A percentile compares a stretch with the other conserved stretches of the same genome.
Conservation (phyloP, 176 grass and related monocot species). For the Zoysia pacifica region DNA sequence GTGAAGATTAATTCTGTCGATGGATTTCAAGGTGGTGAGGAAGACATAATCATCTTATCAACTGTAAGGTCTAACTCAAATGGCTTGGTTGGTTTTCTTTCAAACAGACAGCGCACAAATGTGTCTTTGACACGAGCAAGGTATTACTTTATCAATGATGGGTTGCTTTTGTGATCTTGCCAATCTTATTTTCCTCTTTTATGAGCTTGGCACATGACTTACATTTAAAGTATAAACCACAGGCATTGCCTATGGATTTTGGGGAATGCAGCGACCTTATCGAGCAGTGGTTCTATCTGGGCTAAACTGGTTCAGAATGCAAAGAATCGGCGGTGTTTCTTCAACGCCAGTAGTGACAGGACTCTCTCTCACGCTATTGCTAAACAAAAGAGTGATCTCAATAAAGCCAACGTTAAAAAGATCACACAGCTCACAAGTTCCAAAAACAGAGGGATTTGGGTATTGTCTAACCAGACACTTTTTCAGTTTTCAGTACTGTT, state of each 20-base stretch:
- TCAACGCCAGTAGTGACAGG: constrained; percentile 50
- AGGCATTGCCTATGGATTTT: constrained; percentile 69
- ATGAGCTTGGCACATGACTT: background rate
- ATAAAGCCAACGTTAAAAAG: constrained; percentile 30
- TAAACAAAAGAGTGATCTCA: constrained; percentile 26
- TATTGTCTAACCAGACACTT: constrained; percentile 27
- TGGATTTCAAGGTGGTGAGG: constrained; percentile 77
- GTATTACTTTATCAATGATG: constrained; percentile 23
- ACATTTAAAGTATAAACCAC: constrained; percentile 26
- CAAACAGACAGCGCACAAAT: constrained; percentile 62
- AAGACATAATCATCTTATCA: constrained; percentile 75
- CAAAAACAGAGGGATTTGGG: constrained; percentile 26
- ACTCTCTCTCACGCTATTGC: constrained; percentile 34
- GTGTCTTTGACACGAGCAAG: constrained; percentile 68
- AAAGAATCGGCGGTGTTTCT: constrained; percentile 53
- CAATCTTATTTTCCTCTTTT: background rate
- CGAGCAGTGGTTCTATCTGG: constrained; percentile 49
- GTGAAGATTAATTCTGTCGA: constrained; percentile 74
- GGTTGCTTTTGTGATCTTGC: background rate
- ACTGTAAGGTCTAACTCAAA: constrained; percentile 59
- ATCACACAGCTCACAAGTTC: constrained; percentile 21
- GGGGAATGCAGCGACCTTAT: constrained; percentile 53
- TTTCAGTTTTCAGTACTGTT: background rate
- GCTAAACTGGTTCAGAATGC: constrained; percentile 45
- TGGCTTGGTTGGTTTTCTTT: constrained; percentile 64